phyloP scores from a whole-genome alignment of 2,329 filamentous ascomycete species.

The Gliomastix tumulicola region DNA sequence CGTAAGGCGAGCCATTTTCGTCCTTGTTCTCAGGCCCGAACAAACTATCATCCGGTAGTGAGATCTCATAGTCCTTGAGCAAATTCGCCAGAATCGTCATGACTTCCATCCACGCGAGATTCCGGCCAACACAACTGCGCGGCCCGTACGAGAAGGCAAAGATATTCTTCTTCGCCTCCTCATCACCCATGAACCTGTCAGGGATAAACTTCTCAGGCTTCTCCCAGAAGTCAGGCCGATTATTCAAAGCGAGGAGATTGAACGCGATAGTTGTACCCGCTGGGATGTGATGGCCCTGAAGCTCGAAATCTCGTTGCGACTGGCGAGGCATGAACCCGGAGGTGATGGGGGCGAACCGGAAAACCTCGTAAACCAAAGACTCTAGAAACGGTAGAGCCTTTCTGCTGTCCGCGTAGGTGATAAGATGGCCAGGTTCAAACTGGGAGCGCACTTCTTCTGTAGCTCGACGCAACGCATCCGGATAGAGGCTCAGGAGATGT shows the following conservation, averaged over 20 bases:
- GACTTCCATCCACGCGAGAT: conserved; percentile 3
- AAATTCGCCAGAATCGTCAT: conserved; percentile 2
- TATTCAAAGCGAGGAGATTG: conserved; percentile 2
- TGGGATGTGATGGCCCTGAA: conserved; percentile 3
- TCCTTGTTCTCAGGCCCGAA: conserved; percentile 1
- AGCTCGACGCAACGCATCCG: neutral
- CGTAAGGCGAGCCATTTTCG: neutral
- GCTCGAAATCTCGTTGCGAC: neutral
- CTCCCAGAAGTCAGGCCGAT: conserved; percentile 1
- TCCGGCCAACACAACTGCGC: conserved; percentile 1
- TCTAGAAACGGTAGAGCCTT: conserved; percentile 1
- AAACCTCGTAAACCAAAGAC: conserved; percentile 1
- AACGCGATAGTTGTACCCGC: conserved; percentile 1
- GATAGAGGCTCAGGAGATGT: conserved; percentile 1
- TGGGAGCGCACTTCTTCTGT: neutral
- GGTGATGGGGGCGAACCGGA: conserved; percentile 3
- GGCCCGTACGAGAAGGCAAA: no score
- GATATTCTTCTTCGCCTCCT: conserved; percentile 2
- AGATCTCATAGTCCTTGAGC: conserved; percentile 1
- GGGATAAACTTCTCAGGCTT: conserved; percentile 1
- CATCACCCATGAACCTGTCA: neutral
- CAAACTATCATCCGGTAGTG: neutral
- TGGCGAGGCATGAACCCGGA: conserved; percentile 3
- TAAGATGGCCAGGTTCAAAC: neutral
- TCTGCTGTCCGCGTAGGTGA: conserved; percentile 1